Evolutionary conservation across 306 rosid species (phyloP), one percentile per base, ranked within the genome.

Genomic region (Vigna angularis): DNA sequence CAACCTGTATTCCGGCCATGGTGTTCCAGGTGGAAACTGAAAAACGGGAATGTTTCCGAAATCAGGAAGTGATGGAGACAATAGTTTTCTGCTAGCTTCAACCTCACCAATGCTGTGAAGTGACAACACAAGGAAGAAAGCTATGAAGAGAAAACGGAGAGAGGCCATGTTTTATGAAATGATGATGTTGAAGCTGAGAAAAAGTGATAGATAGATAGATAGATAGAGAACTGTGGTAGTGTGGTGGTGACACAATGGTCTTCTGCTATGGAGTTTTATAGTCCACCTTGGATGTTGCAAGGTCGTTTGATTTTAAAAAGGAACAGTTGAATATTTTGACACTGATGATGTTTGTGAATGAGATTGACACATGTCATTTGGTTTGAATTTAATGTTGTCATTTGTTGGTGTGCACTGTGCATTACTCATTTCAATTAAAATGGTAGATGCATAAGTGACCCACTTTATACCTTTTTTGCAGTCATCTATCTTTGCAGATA

Each of bases 1-100:
- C 79, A 79, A 68, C 77, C 83, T 78, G 69, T 85, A 81, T 48
- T 82, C 88, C 15, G 86, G 86, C 85, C 84, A 85, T 10, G 64
- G 14, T 0, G 72, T 16, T 2, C 57, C 17, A n/a, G 76, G 81
- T 0, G 85, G 83, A 18, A 45, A 34, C 0, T 77, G 0, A 0
- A 77, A 4, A 16, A 36, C 38, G 1, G 72, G 82, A 72, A 79
- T 9, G 42, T 36, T 56, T 2, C 72, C 63, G 0, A 55, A 3
- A 18, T 26, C 13, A 18, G 79, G 49, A 64, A 71, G 15, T 45
- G 70, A n/a, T 64, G 61, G 79, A 68, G 81, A 64, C 67, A 69
- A 36, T 53, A 81, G 81, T 62, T 85, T 82, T 66, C 84, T 78
- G 12, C 14, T 66, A 1, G 38, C 73, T 56, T 82, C 55, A 6